Evolutionary conservation across 768 basidiomycete species (phyloP), one percentile per base, ranked within the genome.

Genomic region (Boletellus sp.): DNA sequence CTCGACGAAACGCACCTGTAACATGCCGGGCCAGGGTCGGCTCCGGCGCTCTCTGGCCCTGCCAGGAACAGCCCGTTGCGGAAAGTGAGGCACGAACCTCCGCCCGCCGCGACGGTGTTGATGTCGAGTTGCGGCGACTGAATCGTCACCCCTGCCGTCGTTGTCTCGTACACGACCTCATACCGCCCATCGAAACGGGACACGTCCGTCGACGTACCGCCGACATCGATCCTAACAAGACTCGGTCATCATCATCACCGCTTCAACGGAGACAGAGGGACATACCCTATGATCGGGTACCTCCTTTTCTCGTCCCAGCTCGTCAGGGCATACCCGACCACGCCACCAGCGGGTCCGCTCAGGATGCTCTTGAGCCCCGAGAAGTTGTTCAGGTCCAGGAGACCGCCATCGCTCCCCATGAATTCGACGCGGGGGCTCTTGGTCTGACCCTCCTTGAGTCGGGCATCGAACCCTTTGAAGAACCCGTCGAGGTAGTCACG

Each of bases 51-150:
- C 60, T 94, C 86, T 0, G 95, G 95, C 0, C 95, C 95, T 16
- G 90, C 87, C 16, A 83, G 73, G 73, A 96, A 96, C 19, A 98
- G 76, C 1, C 94, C 94, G 58, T 95, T 94, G 22, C 84, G 78
- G 76, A 90, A 97, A 3, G 82, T 85, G 42, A 97, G 72, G 58
- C 94, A 87, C 1, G 89, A 91, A 0, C 94, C 95, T 38, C 94
- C 94, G 3, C 95, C 94, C 1, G 95, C 94, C 7, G 94, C 94
- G 42, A 96, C 93, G 6, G 91, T 93, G 65, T 95, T 95, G 68
- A 97, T 94, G 60, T 96, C 94, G 16, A 97, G 78, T 58, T 95
- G 93, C 0, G 94, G 91, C 1, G 86, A 87, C 63, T 94, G 91
- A 45, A 97, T 90, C 0, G 88, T 88, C 17, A 96, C 86, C 1